Percentiles rank a stretch among this genome's conserved stretches.
These are phyloP conservation scores for Chenopodium album DNA, from an alignment of 148 eudicot genomes.

Conservation along the genomic window DNA sequence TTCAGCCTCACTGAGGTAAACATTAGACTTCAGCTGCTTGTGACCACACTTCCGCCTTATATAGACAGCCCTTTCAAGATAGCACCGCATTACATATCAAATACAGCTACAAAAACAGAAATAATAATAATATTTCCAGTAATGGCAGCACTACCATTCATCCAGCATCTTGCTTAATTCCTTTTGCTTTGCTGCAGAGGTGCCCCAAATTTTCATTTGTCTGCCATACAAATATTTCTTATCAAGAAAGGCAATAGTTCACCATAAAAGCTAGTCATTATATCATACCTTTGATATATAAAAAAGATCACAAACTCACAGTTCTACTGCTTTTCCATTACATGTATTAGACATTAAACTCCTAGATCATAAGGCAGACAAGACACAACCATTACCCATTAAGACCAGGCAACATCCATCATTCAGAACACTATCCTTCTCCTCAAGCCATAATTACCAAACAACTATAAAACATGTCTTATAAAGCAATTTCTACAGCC, in stretches of 20 bases:
- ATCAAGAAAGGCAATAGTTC: background rate
- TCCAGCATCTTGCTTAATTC: slow-evolving; percentile 83
- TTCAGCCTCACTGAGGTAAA: slow-evolving; percentile 89
- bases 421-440: background rate
- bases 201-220: slow-evolving; percentile 94
- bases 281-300: background rate
- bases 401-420: background rate
- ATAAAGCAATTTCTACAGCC: background rate
- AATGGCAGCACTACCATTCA: slow-evolving; percentile 64
- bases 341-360: background rate
- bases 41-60: slow-evolving; percentile 68
- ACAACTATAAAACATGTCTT: background rate
- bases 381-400: background rate
- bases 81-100: slow-evolving; percentile 13
- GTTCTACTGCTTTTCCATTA: background rate
- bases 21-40: slow-evolving; percentile 58
- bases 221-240: slow-evolving; percentile 35
- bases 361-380: background rate
- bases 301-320: background rate
- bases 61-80: slow-evolving; percentile 65
- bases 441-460: background rate
- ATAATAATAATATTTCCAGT: no score
- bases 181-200: slow-evolving; percentile 72
- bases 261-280: background rate
- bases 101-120: background rate